phyloP scores from a whole-genome alignment of 108 stramenopile genomes.

The Discostella pseudostelligera region DNA sequence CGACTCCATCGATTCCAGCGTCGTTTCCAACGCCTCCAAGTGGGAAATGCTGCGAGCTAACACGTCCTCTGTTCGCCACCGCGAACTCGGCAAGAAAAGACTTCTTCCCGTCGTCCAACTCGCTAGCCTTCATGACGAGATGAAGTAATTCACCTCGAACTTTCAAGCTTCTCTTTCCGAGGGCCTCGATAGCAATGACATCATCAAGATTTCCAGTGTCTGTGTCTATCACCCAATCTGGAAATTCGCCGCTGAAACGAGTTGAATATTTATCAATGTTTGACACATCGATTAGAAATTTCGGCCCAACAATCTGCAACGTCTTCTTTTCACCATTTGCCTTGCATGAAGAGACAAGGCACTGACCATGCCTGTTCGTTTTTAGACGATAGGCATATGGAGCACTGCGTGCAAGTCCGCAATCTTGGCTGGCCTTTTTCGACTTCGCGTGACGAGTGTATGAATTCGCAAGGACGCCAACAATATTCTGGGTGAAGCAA shows the following conservation, averaged over 20 bases:
- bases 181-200: background rate
- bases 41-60: background rate
- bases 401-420: slow-evolving; percentile 8
- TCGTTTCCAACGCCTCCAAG: slow-evolving; percentile 13
- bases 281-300: slow-evolving; percentile 1
- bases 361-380: slow-evolving; percentile 22
- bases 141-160: slow-evolving; percentile 33
- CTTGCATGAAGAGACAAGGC: slow-evolving; percentile 8
- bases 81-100: slow-evolving; percentile 32
- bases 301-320: background rate
- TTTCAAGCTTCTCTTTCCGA: slow-evolving; percentile 26
- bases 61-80: slow-evolving; percentile 18
- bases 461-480: slow-evolving; percentile 7
- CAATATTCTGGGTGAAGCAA: slow-evolving; percentile 8
- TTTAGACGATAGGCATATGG: slow-evolving; percentile 16
- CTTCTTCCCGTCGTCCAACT: slow-evolving; percentile 33
- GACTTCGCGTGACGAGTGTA: slow-evolving; percentile 3
- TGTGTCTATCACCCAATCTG: background rate
- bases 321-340: background rate
- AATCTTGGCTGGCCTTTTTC: background rate
- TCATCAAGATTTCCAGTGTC: background rate
- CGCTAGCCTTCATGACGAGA: slow-evolving; percentile 34
- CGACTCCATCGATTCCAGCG: background rate
- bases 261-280: slow-evolving; percentile 3
- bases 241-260: background rate